Conservation (phyloP, 768 basidiomycete species). For the Lactarius akahatsu region DNA sequence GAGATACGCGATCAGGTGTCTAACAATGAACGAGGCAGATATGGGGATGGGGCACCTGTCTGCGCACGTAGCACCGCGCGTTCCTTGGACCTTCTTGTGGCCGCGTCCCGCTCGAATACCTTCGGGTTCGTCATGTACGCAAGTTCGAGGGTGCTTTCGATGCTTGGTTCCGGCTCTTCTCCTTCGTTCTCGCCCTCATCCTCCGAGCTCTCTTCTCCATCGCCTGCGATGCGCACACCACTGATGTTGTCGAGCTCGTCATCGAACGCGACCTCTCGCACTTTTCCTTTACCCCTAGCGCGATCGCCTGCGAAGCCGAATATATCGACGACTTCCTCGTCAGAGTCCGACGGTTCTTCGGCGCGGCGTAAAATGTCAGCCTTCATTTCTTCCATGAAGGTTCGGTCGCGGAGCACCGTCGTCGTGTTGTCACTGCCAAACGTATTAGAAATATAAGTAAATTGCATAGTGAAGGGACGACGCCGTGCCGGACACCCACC, state of each 20-base stretch:
- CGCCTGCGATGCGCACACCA: constrained; percentile 52
- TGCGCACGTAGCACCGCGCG: constrained; percentile 63
- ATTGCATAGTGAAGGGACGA: neutral
- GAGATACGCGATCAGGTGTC: neutral
- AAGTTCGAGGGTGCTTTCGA: constrained; percentile 67
- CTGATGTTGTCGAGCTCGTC: constrained; percentile 53
- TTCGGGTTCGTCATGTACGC: constrained; percentile 75
- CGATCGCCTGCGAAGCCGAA: constrained; percentile 32
- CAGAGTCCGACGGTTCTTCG: constrained; percentile 56
- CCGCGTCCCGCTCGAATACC: constrained; percentile 73
- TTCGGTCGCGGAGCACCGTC: constrained; percentile 53
- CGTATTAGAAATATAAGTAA: constrained; percentile 11
- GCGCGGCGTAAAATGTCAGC: constrained; percentile 76
- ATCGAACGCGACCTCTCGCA: constrained; percentile 45
- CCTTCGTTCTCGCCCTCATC: constrained; percentile 37
- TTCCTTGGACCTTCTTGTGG: constrained; percentile 66
- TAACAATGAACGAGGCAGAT: neutral
- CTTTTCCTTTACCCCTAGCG: constrained; percentile 29
- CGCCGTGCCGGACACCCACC: constrained; percentile 38
- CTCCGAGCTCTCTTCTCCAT: constrained; percentile 54
- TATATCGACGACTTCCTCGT: constrained; percentile 52
- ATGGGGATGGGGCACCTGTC: constrained; percentile 52
- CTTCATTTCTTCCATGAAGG: constrained; percentile 73
- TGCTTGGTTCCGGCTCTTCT: constrained; percentile 31
- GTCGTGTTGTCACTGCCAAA: constrained; percentile 45